Evolutionary conservation across 1,284 basidiomycete species (phyloP).

Genomic region (Wolfiporia cocos): DNA sequence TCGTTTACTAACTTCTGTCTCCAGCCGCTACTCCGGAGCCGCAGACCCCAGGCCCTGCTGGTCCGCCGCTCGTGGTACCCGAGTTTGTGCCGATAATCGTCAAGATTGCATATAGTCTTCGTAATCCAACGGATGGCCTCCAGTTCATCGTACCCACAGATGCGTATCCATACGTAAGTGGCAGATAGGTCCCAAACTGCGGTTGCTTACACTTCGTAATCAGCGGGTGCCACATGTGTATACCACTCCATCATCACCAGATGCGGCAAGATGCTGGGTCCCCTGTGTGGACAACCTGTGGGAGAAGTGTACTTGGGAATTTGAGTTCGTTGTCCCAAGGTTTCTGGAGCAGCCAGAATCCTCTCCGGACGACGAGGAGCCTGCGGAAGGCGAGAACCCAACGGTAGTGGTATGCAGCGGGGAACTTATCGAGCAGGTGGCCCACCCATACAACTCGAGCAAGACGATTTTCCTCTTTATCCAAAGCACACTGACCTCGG

Average conservation of each 20-base stretch:
- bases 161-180: slow-evolving; percentile 77
- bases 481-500: slow-evolving; percentile 84
- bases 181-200: too few relatives aligned
- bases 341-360: slow-evolving; percentile 68
- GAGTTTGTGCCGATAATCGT: slow-evolving; percentile 79
- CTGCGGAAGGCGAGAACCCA: slow-evolving; percentile 53
- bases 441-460: slow-evolving; percentile 90
- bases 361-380: slow-evolving; percentile 48
- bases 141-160: slow-evolving; percentile 82
- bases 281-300: slow-evolving; percentile 94
- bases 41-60: slow-evolving; percentile 54
- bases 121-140: slow-evolving; percentile 80
- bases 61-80: slow-evolving; percentile 36
- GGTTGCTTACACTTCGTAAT: too few relatives aligned
- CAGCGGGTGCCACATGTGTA: slow-evolving; percentile 92
- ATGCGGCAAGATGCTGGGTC: slow-evolving; percentile 94
- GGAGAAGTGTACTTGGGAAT: slow-evolving; percentile 98
- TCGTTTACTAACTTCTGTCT: slow-evolving; percentile 1
- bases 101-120: slow-evolving; percentile 75
- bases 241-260: slow-evolving; percentile 84
- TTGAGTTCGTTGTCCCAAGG: slow-evolving; percentile 92
- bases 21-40: slow-evolving; percentile 74
- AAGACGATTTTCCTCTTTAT: slow-evolving; percentile 95
- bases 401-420: slow-evolving; percentile 91
- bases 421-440: slow-evolving; percentile 89